Base-by-base conservation (phyloP, 768 basidiomycete genomes). In the Tulasnella calospora region DNA sequence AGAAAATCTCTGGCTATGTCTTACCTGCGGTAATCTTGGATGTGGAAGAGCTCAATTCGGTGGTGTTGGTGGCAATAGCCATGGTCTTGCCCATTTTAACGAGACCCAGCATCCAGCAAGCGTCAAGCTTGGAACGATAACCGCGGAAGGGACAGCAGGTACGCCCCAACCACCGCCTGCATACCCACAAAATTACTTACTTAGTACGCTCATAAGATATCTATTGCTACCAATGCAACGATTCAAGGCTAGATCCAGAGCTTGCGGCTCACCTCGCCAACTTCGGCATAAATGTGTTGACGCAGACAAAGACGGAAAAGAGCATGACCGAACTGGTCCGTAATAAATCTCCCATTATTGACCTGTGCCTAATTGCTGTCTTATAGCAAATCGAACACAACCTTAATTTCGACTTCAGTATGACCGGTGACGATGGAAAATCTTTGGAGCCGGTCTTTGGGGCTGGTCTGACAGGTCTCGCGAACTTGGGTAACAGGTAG, bases 61-160 rank as follows among this genome's bases (percentile, higher is more conserved):
- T 7, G 94, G 93, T 0, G 73, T 88, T 0, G 91, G 90, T 0
- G 98, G 98, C 0, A 96, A 98, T 81, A 92, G 96, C 0, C 98
- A 99, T 82, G 97, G 93, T 0, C 84, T 99, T 41, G 83, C 85
- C 13, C 98, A 99, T 83, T 97, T 87, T 73, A 83, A 92, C 70
- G 86, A 88, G 67, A 91, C 92, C 0, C 86, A 87, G 0, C 98
- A 99, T 82, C 88, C 90, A 0, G 88, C 96, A 30, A 92, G 92
- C 76, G 96, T 98, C 44, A 99, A 99, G 83, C 86, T 98, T 0
- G 98, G 98, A 0, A 99, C 97, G 0, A 98, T 99, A 80, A 96
- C 96, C 0, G 94, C 98, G 0, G 96, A 99, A 82, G 97, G 97
- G 2, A 89, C 86, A 0, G 97, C 94, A 78, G 95, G 95, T 94